Conservation (phyloP, 768 basidiomycete genomes). For the Serendipita indica region DNA sequence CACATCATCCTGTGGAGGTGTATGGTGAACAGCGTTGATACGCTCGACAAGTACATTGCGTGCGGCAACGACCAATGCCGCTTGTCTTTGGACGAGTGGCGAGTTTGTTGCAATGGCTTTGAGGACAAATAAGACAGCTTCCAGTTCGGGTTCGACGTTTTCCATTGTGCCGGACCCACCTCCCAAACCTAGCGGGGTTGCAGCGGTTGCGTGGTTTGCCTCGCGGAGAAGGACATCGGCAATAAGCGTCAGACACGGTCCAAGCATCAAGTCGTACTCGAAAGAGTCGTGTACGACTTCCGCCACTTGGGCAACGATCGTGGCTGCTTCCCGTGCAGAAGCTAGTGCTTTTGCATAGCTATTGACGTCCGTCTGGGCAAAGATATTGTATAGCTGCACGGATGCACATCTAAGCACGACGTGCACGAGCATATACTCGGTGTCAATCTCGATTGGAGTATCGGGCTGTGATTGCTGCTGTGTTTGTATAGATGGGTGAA, state of each 20-base stretch:
- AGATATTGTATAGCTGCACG: constrained; percentile 48
- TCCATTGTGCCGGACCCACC: neutral
- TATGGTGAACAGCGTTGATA: too few species aligned
- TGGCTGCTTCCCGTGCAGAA: constrained; percentile 45
- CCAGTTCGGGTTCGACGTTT: neutral
- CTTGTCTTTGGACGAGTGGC: neutral
- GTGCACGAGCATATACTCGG: constrained; percentile 43
- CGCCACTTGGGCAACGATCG: constrained; percentile 44
- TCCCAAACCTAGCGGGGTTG: neutral
- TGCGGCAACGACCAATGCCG: neutral
- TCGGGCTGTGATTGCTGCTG: neutral
- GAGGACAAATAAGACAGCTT: neutral
- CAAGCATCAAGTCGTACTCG: constrained; percentile 26
- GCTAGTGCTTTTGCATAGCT: constrained; percentile 53
- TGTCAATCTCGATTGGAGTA: constrained; percentile 33
- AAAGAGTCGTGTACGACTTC: constrained; percentile 54
- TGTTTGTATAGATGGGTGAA: neutral
- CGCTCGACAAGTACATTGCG: neutral
- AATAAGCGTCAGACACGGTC: constrained; percentile 52
- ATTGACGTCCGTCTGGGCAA: constrained; percentile 42
- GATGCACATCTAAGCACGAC: constrained; percentile 52
- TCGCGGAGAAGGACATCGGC: constrained; percentile 55
- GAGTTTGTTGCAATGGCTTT: neutral
- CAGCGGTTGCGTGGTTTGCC: constrained; percentile 7
- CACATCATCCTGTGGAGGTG: too few species aligned